Conservation (phyloP, 2,329 filamentous ascomycete species). For the Phyllosticta citriasiana region DNA sequence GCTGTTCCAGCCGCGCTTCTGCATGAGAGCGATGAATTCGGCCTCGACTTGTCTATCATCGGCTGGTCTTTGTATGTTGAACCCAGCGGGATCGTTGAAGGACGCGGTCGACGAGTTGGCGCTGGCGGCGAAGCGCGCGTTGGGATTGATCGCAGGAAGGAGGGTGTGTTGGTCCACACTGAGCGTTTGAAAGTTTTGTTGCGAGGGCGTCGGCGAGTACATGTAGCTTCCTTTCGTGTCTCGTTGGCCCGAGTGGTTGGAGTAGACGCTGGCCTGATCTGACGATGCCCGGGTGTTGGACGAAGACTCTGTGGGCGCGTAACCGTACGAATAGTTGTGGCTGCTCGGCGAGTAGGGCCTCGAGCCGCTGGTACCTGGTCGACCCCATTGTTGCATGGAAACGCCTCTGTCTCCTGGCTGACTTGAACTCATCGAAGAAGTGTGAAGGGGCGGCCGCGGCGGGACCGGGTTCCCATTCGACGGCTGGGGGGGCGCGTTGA, state of each 20-base stretch:
- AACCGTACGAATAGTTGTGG: slow-evolving; percentile 13
- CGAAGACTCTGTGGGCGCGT: slow-evolving; percentile 31
- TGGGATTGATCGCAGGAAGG: slow-evolving; percentile 25
- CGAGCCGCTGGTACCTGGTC: slow-evolving; percentile 8
- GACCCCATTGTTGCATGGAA: slow-evolving; percentile 64
- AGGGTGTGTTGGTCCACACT: slow-evolving; percentile 30
- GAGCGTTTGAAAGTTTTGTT: slow-evolving; percentile 40
- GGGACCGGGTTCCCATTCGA: slow-evolving; percentile 42
- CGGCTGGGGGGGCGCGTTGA: slow-evolving; percentile 45
- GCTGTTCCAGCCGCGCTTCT: slow-evolving; percentile 95
- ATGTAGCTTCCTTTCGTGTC: slow-evolving; percentile 28
- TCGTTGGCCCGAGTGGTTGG: slow-evolving; percentile 48
- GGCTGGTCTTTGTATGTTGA: slow-evolving; percentile 59
- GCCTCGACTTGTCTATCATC: slow-evolving; percentile 80
- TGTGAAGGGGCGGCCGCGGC: slow-evolving; percentile 49
- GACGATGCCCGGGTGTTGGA: slow-evolving; percentile 47
- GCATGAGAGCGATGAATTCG: slow-evolving; percentile 89
- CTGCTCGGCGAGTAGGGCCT: slow-evolving; percentile 20
- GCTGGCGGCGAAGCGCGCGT: slow-evolving; percentile 26
- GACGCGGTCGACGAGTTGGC: slow-evolving; percentile 35
- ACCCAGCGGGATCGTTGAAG: slow-evolving; percentile 41
- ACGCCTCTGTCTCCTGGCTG: slow-evolving; percentile 54
- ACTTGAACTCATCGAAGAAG: slow-evolving; percentile 60
- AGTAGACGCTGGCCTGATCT: slow-evolving; percentile 57
- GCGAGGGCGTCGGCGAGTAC: slow-evolving; percentile 47